Base-by-base conservation (phyloP, 768 basidiomycete genomes). In the Myochromella boudieri region DNA sequence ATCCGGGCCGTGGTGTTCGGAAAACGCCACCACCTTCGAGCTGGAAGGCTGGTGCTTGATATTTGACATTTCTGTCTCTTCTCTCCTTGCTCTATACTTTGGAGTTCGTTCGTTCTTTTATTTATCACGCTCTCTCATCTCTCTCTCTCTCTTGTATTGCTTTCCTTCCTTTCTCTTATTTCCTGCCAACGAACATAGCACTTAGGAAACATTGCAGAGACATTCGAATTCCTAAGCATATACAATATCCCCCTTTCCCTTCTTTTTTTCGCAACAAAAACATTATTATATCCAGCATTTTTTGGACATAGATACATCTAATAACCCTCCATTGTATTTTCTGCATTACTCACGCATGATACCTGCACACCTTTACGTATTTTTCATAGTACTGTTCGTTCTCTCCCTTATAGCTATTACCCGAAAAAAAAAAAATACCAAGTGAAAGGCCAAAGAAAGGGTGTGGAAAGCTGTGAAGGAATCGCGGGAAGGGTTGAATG, bases 21-120 rank as follows among this genome's bases (percentile, higher is more conserved):
- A 70, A 59, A 37, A 66, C 67, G n/a, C 67, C 73, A 1, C 82
- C 82, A 7, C 82, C 82, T 10, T 84, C 82, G 27, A 84, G 82
- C 52, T 85, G 82, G 82, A 82, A 77, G 62, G 58, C 70, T 34
- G 65, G 66, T 21, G 46, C 53, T 36, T 71, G 51, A 60, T 21
- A 20, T 46, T 24, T 46, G 27, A 25, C 20, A n/a, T 47, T 24
- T 33, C n/a, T 49, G 39, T 47, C 29, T 43, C 8, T 39, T 42
- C 33, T 34, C n/a, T 34, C 34, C 39, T 42, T 29, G 29, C 32
- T 44, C 28, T 50, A 48, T 54, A 33, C 27, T 21, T 55, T 42
- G 32, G 27, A 49, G 26, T 43, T 33, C 34, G 45, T 44, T 50
- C 32, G 38, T 51, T 33, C 37, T 34, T 49, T 47, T 41, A 49